Conservation (phyloP, 352 stramenopile species). For the Pythium periplocum region DNA sequence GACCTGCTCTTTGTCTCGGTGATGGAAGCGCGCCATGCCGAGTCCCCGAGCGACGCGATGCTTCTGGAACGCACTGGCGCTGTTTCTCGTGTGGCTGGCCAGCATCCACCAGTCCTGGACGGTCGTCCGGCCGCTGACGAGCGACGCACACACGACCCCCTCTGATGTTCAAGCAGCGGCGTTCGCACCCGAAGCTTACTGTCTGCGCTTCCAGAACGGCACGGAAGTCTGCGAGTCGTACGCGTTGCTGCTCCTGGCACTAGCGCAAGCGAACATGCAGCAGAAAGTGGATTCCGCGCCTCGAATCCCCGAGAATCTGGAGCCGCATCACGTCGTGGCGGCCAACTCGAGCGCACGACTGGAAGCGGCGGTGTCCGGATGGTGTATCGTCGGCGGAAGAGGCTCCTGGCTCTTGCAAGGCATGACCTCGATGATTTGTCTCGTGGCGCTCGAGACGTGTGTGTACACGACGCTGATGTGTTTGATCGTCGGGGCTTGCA, state of each 20-base stretch:
- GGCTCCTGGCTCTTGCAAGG: slow-evolving; percentile 46
- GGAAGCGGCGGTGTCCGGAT: slow-evolving; percentile 30
- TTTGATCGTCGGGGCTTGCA: slow-evolving; percentile 14
- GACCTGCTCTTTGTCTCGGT: no score
- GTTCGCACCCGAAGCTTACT: slow-evolving; percentile 45
- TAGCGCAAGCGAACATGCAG: no score
- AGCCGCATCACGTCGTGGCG: not conserved
- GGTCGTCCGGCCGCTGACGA: slow-evolving; percentile 9
- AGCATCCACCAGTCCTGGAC: slow-evolving; percentile 10
- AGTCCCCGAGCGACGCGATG: slow-evolving; percentile 10
- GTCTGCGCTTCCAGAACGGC: slow-evolving; percentile 27
- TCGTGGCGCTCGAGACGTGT: slow-evolving; percentile 53
- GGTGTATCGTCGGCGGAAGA: slow-evolving; percentile 27
- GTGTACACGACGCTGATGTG: slow-evolving; percentile 43
- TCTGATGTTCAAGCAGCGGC: not conserved
- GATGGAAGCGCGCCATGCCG: slow-evolving; percentile 8
- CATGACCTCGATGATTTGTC: slow-evolving; percentile 44
- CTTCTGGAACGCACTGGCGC: slow-evolving; percentile 12
- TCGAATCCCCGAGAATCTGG: no score
- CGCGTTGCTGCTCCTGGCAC: slow-evolving; percentile 23
- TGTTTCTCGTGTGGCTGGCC: slow-evolving; percentile 10
- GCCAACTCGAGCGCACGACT: slow-evolving; percentile 13
- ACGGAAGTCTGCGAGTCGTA: slow-evolving; percentile 33
- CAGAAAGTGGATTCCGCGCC: no score
- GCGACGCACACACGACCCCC: not conserved